Evolutionary conservation across 2,329 filamentous ascomycete genomes (phyloP).

Genomic region (Fusarium scirpi): DNA sequence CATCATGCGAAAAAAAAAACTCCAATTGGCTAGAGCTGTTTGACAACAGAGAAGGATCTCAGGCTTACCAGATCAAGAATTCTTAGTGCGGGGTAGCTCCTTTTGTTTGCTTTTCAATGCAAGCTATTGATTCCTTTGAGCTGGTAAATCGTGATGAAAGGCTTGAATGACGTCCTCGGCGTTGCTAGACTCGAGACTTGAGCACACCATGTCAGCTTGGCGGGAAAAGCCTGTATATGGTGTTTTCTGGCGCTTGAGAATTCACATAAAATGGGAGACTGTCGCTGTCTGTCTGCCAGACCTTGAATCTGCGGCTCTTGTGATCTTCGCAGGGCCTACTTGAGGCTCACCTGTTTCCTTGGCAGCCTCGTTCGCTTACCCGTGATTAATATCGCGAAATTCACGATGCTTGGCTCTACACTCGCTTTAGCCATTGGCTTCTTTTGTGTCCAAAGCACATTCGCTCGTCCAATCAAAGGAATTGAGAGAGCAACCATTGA

Average conservation of each 20-base stretch:
- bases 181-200: neutral
- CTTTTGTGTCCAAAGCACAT: neutral
- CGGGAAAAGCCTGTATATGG: neutral
- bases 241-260: neutral
- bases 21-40: neutral
- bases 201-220: neutral
- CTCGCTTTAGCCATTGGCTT: neutral
- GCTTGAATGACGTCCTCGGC: neutral
- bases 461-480: slow-evolving; percentile 2
- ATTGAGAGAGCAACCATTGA: slow-evolving; percentile 6
- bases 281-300: neutral
- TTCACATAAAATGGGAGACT: neutral
- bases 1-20: neutral
- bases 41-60: neutral
- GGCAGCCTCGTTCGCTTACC: neutral
- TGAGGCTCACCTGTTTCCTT: neutral
- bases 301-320: neutral
- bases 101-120: neutral
- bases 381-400: neutral
- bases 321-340: rapidly evolving
- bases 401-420: neutral
- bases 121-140: neutral
- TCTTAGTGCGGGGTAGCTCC: neutral
- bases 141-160: neutral
- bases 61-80: neutral